Evolutionary conservation across 2,329 filamentous ascomycete genomes (phyloP), one percentile per base, ranked within the genome.

Genomic region (Neobulgaria alba): DNA sequence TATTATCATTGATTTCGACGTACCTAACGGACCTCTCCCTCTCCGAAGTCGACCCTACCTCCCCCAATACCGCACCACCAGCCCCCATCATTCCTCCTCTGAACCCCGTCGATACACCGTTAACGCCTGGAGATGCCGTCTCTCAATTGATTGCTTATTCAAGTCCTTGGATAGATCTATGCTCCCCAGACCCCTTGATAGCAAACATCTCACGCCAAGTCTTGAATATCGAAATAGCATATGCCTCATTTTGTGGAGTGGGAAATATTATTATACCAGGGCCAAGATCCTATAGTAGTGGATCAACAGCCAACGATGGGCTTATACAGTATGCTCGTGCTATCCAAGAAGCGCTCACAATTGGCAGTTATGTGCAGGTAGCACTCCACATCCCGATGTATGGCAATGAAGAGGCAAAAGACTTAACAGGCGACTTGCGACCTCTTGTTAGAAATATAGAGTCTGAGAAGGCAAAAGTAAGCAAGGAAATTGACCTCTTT

Each of bases 91-190:
- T 79, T 20, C 73, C 73, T 9, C 79, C 88, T 31, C 67, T 98
- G 49, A 85, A 81, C 1, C 82, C 87, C 9, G 75, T 84, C 46
- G 89, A 95, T 58, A 89, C 87, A 0, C 77, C 73, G 15, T 67
- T 92, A 40, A 77, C 77, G 36, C 85, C 85, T 4, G 74, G 73
- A 42, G 71, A 76, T 10, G 73, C 73, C 47, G 77, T 88, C 46
- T 78, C 79, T 48, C 84, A 88, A 38, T 69, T 92, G 44, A 73
- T 93, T 36, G 85, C 79, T 10, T 81, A 83, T 43, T 78, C 79
- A n/a, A 95, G 88, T 61, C 76, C 86, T 4, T 96, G 90, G 90
- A 90, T 95, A 51, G 89, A 96, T 58, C 67, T 96, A 10, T 82
- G 81, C 54, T 94, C 89, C 2, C 66, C 79, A 1, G 83, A 95